Percentiles rank a stretch among this genome's conserved stretches.
phyloP scores from a whole-genome alignment of 2,329 filamentous ascomycete genomes.

The Fusarium tjaetaba region DNA sequence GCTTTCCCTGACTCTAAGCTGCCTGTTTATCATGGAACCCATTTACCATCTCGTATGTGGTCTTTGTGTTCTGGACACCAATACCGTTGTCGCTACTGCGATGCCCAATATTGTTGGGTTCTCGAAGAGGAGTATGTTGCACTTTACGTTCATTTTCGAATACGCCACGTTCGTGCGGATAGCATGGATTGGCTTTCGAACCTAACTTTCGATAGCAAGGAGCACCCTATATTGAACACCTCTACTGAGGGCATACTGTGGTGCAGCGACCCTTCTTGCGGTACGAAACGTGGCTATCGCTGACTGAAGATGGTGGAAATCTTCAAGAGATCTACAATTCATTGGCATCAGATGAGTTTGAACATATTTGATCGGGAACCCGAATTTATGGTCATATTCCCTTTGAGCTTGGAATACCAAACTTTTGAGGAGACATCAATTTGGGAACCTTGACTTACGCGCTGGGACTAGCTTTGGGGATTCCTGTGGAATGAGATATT shows the following conservation, averaged over 20 bases:
- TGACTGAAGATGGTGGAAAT: not conserved
- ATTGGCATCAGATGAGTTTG: fast-evolving
- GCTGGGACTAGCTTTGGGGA: not conserved
- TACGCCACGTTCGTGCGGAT: not conserved
- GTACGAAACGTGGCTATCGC: not conserved
- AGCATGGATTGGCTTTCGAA: not conserved
- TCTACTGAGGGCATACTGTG: slow-evolving; percentile 2
- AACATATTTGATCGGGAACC: fast-evolving
- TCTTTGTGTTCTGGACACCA: not conserved
- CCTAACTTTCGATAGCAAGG: not conserved
- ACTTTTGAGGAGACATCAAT: not conserved
- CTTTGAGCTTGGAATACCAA: not conserved
- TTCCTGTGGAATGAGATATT: not conserved
- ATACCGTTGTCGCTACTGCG: not conserved
- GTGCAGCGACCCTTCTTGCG: slow-evolving; percentile 8
- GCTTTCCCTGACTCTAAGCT: not conserved
- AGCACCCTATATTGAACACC: not conserved
- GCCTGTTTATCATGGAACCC: not conserved
- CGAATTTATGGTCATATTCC: not conserved
- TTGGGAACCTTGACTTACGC: not conserved
- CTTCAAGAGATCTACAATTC: not conserved
- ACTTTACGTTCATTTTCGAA: not conserved
- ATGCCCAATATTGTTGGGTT: not conserved
- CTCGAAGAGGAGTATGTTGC: not conserved
- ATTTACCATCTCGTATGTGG: not conserved